Percentiles rank a stretch among this genome's conserved stretches.
These are phyloP conservation scores for Ampelocalamus luodianensis DNA, from an alignment of 176 grass and related monocot species.

Conservation along the genomic window DNA sequence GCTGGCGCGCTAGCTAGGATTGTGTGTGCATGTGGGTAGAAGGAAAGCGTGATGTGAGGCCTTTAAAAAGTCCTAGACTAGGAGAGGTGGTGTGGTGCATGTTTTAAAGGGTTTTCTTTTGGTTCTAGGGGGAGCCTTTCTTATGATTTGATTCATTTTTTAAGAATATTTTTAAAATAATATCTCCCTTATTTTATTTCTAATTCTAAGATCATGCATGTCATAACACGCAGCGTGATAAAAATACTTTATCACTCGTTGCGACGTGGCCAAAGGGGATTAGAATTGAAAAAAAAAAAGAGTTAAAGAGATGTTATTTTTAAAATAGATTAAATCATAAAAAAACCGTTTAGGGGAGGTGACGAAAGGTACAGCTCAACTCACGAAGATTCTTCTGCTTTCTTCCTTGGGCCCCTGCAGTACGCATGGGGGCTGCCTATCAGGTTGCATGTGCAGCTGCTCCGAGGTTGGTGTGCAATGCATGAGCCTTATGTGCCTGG, in stretches of 20 bases:
- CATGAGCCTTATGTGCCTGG: neutral
- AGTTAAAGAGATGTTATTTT: no score
- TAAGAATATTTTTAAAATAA: no score
- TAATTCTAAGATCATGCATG: no score
- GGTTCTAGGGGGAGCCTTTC: neutral
- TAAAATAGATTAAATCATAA: no score
- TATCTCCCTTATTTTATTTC: no score
- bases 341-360: constrained; percentile 8
- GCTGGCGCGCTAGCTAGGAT: neutral
- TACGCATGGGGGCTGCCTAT: neutral
- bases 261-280: no score
- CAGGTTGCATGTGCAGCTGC: neutral
- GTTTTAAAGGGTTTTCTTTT: constrained; percentile 27
- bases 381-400: constrained; percentile 50
- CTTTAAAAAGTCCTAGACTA: constrained; percentile 20
- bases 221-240: no score
- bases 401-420: neutral
- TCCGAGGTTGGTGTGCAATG: neutral
- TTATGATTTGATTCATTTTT: no score
- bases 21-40: constrained; percentile 39
- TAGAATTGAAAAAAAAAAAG: no score
- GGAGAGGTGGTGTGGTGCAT: neutral
- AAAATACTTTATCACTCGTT: no score
- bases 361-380: constrained; percentile 59
- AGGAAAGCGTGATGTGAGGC: constrained; percentile 32